A percentile compares a stretch with the other conserved stretches of the same genome.
These are phyloP conservation scores for Thermothelomyces thermophilus DNA, from an alignment of 2,329 filamentous ascomycete genomes.

Conservation along the genomic window DNA sequence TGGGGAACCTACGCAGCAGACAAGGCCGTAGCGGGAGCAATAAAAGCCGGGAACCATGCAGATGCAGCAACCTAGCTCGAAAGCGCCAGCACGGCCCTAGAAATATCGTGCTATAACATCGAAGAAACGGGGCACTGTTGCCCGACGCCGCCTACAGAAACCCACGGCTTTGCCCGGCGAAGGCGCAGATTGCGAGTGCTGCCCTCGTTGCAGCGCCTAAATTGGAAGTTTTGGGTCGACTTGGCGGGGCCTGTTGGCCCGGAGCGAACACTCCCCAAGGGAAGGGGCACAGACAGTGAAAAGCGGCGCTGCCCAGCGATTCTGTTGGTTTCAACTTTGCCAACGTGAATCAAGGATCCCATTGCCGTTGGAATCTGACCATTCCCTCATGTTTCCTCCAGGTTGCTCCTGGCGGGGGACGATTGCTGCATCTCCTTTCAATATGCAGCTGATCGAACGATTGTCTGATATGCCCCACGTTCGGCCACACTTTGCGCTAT, in stretches of 20 bases:
- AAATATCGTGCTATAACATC: neutral
- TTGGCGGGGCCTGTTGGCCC: neutral
- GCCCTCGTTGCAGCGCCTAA: neutral
- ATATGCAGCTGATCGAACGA: neutral
- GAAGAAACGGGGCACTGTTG: slow-evolving; percentile 10
- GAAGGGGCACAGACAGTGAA: slow-evolving; percentile 7
- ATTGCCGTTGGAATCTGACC: no score
- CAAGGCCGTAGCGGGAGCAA: neutral
- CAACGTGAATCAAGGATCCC: slow-evolving; percentile 7
- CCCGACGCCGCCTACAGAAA: slow-evolving; percentile 14
- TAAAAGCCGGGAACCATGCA: neutral
- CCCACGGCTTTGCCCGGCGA: neutral
- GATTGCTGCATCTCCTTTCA: no score
- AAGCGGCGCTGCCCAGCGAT: neutral
- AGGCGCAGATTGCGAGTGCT: no score
- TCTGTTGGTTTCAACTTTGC: slow-evolving; percentile 15
- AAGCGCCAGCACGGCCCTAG: neutral
- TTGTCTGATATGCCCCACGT: no score
- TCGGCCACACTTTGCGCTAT: no score
- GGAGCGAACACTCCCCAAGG: slow-evolving; percentile 1
- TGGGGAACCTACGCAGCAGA: neutral
- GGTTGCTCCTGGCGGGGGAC: neutral
- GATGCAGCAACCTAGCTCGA: neutral
- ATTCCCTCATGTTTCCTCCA: neutral
- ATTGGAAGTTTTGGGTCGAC: slow-evolving; percentile 6